Conservation (phyloP, 2,329 filamentous ascomycete species). For the Epicoccum sorghinum region DNA sequence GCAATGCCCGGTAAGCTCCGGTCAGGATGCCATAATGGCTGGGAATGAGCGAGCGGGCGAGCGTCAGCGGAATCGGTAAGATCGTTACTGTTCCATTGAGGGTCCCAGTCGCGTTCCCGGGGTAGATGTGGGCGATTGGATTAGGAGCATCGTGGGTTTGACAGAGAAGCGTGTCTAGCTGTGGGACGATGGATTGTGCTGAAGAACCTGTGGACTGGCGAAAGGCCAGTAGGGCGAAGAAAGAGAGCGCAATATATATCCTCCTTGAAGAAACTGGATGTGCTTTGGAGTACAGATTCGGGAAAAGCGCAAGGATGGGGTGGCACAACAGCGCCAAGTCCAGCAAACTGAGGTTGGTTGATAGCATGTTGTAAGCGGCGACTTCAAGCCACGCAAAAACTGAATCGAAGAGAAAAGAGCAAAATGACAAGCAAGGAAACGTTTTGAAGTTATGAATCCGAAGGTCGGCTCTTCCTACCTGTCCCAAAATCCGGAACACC, state of each 20-base stretch:
- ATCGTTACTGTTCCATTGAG: slow-evolving; percentile 61
- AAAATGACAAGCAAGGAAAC: neutral
- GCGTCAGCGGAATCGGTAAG: slow-evolving; percentile 57
- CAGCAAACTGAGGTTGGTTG: neutral
- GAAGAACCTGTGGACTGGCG: slow-evolving; percentile 18
- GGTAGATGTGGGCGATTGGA: slow-evolving; percentile 56
- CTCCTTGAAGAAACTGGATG: slow-evolving; percentile 9
- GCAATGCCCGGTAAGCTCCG: slow-evolving; percentile 53
- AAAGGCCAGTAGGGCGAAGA: slow-evolving; percentile 25
- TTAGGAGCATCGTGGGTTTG: slow-evolving; percentile 51
- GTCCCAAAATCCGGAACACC: slow-evolving; percentile 12
- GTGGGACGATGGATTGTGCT: neutral
- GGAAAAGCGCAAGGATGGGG: slow-evolving; percentile 38
- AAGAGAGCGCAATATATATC: slow-evolving; percentile 27
- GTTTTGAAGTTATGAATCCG: neutral
- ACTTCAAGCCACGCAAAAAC: neutral
- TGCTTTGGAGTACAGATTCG: slow-evolving; percentile 26
- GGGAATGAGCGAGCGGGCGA: slow-evolving; percentile 58
- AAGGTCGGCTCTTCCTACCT: slow-evolving; percentile 7
- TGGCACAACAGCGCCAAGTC: slow-evolving; percentile 42
- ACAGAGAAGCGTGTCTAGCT: slow-evolving; percentile 20
- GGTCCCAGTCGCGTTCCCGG: slow-evolving; percentile 57
- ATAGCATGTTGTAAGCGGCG: neutral
- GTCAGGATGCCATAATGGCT: slow-evolving; percentile 58
- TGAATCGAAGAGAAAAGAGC: neutral